A percentile compares a stretch with the other conserved stretches of the same genome.
Evolutionary conservation across 768 basidiomycete species (phyloP).

Genomic region (Tylopilus plumbeoviolaceoides): DNA sequence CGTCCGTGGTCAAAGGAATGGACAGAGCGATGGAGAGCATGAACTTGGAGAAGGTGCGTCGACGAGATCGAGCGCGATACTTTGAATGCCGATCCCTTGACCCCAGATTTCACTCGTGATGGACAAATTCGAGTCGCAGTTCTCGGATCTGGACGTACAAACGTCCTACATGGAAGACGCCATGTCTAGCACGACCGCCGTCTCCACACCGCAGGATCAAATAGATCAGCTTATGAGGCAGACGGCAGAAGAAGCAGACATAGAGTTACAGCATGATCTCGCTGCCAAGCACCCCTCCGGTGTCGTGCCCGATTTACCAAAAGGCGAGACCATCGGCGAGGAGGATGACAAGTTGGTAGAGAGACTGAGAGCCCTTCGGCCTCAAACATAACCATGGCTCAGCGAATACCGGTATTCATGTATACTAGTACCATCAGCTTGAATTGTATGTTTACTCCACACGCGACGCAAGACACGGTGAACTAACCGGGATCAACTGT

Average conservation of each 20-base stretch:
- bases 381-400: slow-evolving; percentile 47
- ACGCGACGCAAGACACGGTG: neutral
- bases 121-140: slow-evolving; percentile 98
- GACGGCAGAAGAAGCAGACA: slow-evolving; percentile 95
- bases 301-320: slow-evolving; percentile 53
- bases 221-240: slow-evolving; percentile 89
- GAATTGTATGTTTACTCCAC: neutral
- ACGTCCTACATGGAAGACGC: slow-evolving; percentile 98
- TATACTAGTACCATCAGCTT: slow-evolving; percentile 4
- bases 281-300: slow-evolving; percentile 54
- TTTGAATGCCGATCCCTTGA: neutral
- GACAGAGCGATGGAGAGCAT: slow-evolving; percentile 99
- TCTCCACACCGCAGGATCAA: slow-evolving; percentile 95
- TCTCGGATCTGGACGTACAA: slow-evolving; percentile 96
- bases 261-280: slow-evolving; percentile 91
- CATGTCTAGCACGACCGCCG: slow-evolving; percentile 89
- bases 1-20: slow-evolving; percentile 95
- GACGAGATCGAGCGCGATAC: neutral
- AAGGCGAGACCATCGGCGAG: slow-evolving; percentile 56
- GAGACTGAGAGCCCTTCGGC: slow-evolving; percentile 82
- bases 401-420: slow-evolving; percentile 1
- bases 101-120: slow-evolving; percentile 92
- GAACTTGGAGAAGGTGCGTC: slow-evolving; percentile 90
- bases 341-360: slow-evolving; percentile 83
- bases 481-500: neutral